Evolutionary conservation across 176 grass and related monocot species (phyloP), one percentile per base, ranked within the genome.

Genomic region (Oryza officinalis): DNA sequence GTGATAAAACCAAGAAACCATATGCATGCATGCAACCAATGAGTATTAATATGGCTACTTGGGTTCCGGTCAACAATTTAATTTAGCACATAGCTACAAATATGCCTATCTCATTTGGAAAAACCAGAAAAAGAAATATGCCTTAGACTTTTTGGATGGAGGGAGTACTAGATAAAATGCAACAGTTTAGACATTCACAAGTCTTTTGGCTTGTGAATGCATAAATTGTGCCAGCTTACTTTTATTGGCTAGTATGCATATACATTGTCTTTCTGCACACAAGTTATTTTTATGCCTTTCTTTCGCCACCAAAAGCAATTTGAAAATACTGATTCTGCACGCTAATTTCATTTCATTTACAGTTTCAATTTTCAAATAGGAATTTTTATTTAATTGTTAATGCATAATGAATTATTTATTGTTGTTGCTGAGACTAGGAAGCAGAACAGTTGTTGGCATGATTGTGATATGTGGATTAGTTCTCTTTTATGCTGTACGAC

Each of bases 251-350:
- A 84, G 37, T 84, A 65, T 76, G 61, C 68, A 27, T 49, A 32
- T 33, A 76, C 40, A 11, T 40, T 76, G 5, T 65, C n/a, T 82
- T 37, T 76, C 63, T 61, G 45, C 59, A 20, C 4, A 3, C 25
- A 81, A 59, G 38, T 79, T 63, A 9, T 41, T 79, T 10, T 33
- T 79, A 57, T 22, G 31, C 50, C 7, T 84, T 60, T 61, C 11
- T 80, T 67, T 67, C 59, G 2, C 37, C 83, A 26, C 20, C 20
- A 26, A 28, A 60, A 44, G 45, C 46, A 77, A 31, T 69, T 69
- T 23, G 18, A 22, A 78, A 41, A 44, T 85, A 77, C 71, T 61
- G 15, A 59, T 75, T 88, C n/a, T 69, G n/a, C 49, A 52, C 74
- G 47, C 15, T 37, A 45, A 82, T 77, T 86, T 54, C 8, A 54